phyloP scores from a whole-genome alignment of 2,329 filamentous ascomycete genomes.

The Seiridium cupressi region DNA sequence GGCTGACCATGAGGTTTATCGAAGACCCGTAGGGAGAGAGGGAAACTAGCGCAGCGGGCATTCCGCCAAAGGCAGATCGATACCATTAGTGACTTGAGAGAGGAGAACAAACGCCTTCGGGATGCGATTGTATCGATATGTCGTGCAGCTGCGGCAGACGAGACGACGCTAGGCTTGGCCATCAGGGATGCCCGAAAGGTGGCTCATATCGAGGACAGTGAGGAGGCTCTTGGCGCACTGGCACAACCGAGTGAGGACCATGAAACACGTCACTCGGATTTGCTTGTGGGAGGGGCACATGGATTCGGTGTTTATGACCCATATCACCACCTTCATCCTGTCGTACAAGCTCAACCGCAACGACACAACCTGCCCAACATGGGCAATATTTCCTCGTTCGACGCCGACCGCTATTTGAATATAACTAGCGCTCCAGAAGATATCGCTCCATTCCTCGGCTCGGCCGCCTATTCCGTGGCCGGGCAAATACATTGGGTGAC shows the following conservation, averaged over 20 bases:
- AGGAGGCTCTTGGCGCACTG: no score
- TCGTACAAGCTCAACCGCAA: no score
- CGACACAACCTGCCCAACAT: not conserved
- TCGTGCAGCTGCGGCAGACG: not conserved
- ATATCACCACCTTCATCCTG: no score
- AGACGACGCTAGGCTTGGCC: not conserved
- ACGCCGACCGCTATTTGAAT: not conserved
- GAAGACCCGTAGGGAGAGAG: slow-evolving; percentile 3
- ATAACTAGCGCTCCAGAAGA: not conserved
- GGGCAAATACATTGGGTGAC: slow-evolving; percentile 5
- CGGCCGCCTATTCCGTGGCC: not conserved
- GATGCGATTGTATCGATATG: not conserved
- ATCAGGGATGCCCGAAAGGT: not conserved
- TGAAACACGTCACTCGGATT: no score
- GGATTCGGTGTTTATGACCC: no score
- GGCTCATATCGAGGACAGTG: not conserved
- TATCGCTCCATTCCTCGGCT: not conserved
- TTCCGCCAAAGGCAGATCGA: slow-evolving; percentile 9
- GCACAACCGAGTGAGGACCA: no score
- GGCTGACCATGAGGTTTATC: not conserved
- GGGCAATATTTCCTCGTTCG: not conserved
- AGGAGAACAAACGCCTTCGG: not conserved
- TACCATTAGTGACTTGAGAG: not conserved
- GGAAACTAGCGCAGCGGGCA: not conserved
- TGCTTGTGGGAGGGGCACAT: no score